Evolutionary conservation across 768 basidiomycete species (phyloP), one percentile per base, ranked within the genome.

Genomic region (Suillus bovinus): DNA sequence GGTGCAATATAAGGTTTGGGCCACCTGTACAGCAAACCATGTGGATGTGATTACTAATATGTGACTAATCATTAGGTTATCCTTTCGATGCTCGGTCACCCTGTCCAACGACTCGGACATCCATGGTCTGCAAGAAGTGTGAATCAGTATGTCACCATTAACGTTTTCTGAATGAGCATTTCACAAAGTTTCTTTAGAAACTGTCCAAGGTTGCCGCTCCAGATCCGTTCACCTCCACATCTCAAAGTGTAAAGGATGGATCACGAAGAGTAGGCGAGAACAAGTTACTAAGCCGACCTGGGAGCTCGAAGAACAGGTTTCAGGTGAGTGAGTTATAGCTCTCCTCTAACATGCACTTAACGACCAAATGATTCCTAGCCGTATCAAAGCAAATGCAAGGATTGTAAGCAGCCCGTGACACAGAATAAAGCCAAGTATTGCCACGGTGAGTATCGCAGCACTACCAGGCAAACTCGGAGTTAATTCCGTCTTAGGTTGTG

Each of bases 371-470:
- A 46, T 16, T 27, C 17, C 36, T 71, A 93, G 90, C 93, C 93
- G 38, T 94, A 94, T 78, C 87, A 90, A 76, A 83, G 84, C 41
- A 93, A 90, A 73, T 94, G 92, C 72, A 94, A 90, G 75, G 92
- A 93, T 69, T 94, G 93, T 71, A 93, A 93, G 75, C 88, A 88
- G 69, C 81, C 86, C 0, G 85, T 86, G 50, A 93, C 92, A 10
- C 93, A 94, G 82, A 93, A 93, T 72, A 85, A 82, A 69, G 93
- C 89, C 41, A 94, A 93, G 77, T 94, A 91, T 75, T 94, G 93
- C 69, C 92, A 94, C 82, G 89, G 92, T 90, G 69, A 63, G 84
- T 71, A 61, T 59, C 49, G 36, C 46, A 38, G 59, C 59, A n/a
- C 64, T 66, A 22, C 61, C 50, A 49, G 14, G 46, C 31, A 50